phyloP scores from a whole-genome alignment of 1,284 basidiomycete genomes.

The Trametes versicolor region DNA sequence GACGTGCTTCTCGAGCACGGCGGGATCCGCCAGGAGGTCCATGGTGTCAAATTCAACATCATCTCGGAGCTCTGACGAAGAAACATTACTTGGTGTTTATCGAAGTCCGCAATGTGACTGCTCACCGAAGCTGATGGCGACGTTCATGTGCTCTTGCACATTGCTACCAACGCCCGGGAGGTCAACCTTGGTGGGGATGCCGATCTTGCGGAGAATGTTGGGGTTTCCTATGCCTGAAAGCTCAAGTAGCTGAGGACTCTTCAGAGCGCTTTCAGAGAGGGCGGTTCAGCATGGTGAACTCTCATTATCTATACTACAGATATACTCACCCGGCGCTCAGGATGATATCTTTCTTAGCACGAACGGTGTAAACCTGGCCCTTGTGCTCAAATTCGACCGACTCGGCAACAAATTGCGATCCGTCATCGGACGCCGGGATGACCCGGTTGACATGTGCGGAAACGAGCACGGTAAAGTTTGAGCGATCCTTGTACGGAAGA shows the following conservation, averaged over 20 bases:
- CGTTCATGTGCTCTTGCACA: conserved; percentile 55
- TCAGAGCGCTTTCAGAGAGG: conserved; percentile 42
- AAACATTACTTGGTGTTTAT: background rate
- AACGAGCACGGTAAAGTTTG: conserved; percentile 40
- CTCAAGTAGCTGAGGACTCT: conserved; percentile 58
- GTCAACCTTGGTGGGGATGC: conserved; percentile 50
- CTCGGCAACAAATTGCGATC: conserved; percentile 93
- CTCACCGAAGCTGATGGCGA: conserved; percentile 42
- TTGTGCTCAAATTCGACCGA: conserved; percentile 79
- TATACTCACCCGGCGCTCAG: conserved; percentile 49
- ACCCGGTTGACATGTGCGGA: conserved; percentile 33
- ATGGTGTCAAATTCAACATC: conserved; percentile 43
- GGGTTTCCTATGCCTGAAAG: conserved; percentile 59
- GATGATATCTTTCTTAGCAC: conserved; percentile 48
- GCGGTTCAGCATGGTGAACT: background rate
- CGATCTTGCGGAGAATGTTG: conserved; percentile 50
- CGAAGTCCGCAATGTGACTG: background rate
- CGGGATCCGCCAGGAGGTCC: conserved; percentile 45
- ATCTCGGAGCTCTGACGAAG: conserved; percentile 42
- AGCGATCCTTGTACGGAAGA: conserved; percentile 37
- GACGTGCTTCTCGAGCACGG: conserved; percentile 39
- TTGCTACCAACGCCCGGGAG: conserved; percentile 62
- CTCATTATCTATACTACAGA: background rate
- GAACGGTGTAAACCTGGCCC: conserved; percentile 71
- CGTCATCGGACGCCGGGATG: conserved; percentile 73